phyloP scores from a whole-genome alignment of 371 early-diverging fungal species.

The Apophysomyces ossiformis region DNA sequence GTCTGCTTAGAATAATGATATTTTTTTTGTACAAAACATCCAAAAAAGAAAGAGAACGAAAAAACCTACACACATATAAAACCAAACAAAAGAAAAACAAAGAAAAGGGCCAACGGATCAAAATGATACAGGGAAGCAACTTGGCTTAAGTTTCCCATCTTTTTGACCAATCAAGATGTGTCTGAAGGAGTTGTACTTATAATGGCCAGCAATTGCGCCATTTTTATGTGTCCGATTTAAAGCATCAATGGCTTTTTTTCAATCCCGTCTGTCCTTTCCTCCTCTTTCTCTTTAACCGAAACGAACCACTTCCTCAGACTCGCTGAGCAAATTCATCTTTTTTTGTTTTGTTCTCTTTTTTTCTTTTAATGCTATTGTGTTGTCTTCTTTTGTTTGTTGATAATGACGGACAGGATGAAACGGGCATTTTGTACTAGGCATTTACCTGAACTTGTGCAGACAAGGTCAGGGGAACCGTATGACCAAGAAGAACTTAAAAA shows the following conservation, averaged over 20 bases:
- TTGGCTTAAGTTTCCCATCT: too few relatives aligned
- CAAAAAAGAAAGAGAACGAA: too few relatives aligned
- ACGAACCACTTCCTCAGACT: too few relatives aligned
- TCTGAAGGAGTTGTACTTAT: neutral
- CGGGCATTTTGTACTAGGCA: neutral
- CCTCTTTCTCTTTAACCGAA: neutral
- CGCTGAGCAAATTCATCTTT: too few relatives aligned
- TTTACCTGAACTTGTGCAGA: slow-evolving; percentile 2
- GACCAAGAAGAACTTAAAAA: neutral
- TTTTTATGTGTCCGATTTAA: neutral
- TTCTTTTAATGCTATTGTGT: neutral
- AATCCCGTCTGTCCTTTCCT: neutral
- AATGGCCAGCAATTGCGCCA: neutral
- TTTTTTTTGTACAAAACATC: slow-evolving; percentile 7
- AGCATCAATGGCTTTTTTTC: neutral
- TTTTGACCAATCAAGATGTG: neutral
- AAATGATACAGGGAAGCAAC: neutral
- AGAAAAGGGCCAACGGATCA: neutral
- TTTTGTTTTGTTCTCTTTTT: neutral
- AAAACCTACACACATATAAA: too few relatives aligned
- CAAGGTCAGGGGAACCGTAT: neutral
- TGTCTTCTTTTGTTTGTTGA: neutral
- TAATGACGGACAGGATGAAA: neutral
- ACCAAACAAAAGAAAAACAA: too few relatives aligned
- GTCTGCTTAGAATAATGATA: slow-evolving; percentile 62